Evolutionary conservation across 768 basidiomycete genomes (phyloP), one percentile per base, ranked within the genome.

Genomic region (Lactarius evosmus): DNA sequence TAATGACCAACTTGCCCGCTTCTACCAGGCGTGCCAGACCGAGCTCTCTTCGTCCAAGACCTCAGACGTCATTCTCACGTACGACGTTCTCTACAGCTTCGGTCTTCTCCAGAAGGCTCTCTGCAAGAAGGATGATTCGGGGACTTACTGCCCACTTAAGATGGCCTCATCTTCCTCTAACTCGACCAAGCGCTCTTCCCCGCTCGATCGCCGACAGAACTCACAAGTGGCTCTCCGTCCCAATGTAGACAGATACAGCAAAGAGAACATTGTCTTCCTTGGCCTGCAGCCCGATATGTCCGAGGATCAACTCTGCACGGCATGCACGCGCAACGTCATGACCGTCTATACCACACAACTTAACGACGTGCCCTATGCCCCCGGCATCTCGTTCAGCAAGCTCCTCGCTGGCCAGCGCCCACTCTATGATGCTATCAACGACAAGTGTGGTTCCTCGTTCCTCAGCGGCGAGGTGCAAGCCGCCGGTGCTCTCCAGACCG

Each of bases 81-180:
- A 98, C 77, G 95, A 98, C 72, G 77, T 85, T 33, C 77, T 98
- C 32, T 99, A 93, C 78, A 67, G 80, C 63, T 67, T 95, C 51
- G 66, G 72, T 12, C 93, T 95, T 8, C 72, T 96, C 72, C 77
- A 76, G 65, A 68, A 73, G 7, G 87, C 93, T 30, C 72, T 92
- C 33, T 98, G 95, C 77, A 69, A 87, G 52, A 90, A 91, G 80
- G 84, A 89, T 70, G 84, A 86, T 70, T 77, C 70, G 53, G 87
- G 84, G 34, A 76, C 79, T 41, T 97, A 82, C 76, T 98, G 96
- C 72, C 82, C 84, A 32, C 74, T 81, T 61, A 69, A 83, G 33
- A 75, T 85, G 36, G 74, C 78, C 49, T 67, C 75, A 27, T 72
- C 75, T 59, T 38, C 67, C 29, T 67, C 69, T 62, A 68, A 68